A percentile compares a stretch with the other conserved stretches of the same genome.
Evolutionary conservation across 768 basidiomycete species (phyloP).

Genomic region (Tricholoma bakamatsutake): DNA sequence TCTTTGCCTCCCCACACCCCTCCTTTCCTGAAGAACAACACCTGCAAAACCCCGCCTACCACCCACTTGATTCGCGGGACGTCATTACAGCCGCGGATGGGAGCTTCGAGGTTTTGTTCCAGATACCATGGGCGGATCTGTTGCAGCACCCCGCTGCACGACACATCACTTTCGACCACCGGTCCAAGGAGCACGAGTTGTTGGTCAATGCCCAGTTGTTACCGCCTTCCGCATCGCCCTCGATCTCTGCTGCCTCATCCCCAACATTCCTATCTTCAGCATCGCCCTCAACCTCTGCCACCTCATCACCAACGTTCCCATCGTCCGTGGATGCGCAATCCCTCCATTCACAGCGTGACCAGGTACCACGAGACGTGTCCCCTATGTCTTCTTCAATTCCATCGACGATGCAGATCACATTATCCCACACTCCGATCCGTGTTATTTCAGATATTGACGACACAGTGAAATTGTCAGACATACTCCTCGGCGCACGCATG

Average conservation of each 20-base stretch:
- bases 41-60: conserved; percentile 19
- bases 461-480: conserved; percentile 76
- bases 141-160: conserved; percentile 52
- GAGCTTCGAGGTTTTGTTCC: conserved; percentile 60
- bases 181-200: conserved; percentile 47
- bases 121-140: conserved; percentile 64
- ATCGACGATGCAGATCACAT: conserved; percentile 34
- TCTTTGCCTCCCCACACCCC: conserved; percentile 48
- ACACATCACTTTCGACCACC: conserved; percentile 53
- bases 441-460: conserved; percentile 95
- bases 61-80: conserved; percentile 44
- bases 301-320: conserved; percentile 6
- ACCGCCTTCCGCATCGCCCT: conserved; percentile 12
- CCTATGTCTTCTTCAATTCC: neutral
- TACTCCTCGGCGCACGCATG: conserved; percentile 72
- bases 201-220: conserved; percentile 50
- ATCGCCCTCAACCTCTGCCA: neutral
- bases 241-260: too few species aligned
- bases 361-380: neutral
- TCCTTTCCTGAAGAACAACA: neutral
- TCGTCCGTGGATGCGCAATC: conserved; percentile 1
- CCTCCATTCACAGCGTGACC: neutral
- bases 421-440: conserved; percentile 61
- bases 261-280: conserved; percentile 2
- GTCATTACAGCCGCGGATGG: conserved; percentile 63